Percentiles rank a stretch among this genome's conserved stretches.
These are phyloP conservation scores for Kwoniella shivajii DNA, from an alignment of 1,284 basidiomycete species.

Conservation along the genomic window DNA sequence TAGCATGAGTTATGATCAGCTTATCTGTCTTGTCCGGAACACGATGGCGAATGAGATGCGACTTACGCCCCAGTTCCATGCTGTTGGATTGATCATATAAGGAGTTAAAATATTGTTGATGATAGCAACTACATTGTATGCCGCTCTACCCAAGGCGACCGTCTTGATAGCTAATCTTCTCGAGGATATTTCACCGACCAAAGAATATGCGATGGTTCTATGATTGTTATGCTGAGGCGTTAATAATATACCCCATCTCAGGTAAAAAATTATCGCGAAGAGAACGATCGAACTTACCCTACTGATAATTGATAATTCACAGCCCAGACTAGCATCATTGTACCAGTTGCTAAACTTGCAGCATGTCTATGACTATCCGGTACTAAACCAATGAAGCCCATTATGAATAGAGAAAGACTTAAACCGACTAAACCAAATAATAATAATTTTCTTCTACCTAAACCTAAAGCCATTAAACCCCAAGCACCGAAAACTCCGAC, in stretches of 20 bases:
- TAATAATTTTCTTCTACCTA: constrained; percentile 57
- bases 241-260: background rate
- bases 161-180: constrained; percentile 59
- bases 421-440: constrained; percentile 56
- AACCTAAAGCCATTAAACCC: constrained; percentile 50
- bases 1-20: background rate
- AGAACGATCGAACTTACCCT: constrained; percentile 38
- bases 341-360: constrained; percentile 53
- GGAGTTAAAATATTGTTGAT: constrained; percentile 52
- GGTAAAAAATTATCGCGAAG: background rate
- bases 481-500: constrained; percentile 47
- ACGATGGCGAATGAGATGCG: background rate
- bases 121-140: constrained; percentile 55
- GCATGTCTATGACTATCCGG: constrained; percentile 29
- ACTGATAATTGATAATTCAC: constrained; percentile 51
- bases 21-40: background rate
- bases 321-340: constrained; percentile 55
- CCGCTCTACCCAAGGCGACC: constrained; percentile 57
- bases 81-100: constrained; percentile 56
- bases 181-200: constrained; percentile 58
- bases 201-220: constrained; percentile 46
- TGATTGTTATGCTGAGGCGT: background rate
- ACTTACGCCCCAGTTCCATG: constrained; percentile 54
- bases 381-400: constrained; percentile 57
- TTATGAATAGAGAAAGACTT: constrained; percentile 55